Base-by-base conservation (phyloP, 179 eudicot genomes). In the Patellifolia procumbens region DNA sequence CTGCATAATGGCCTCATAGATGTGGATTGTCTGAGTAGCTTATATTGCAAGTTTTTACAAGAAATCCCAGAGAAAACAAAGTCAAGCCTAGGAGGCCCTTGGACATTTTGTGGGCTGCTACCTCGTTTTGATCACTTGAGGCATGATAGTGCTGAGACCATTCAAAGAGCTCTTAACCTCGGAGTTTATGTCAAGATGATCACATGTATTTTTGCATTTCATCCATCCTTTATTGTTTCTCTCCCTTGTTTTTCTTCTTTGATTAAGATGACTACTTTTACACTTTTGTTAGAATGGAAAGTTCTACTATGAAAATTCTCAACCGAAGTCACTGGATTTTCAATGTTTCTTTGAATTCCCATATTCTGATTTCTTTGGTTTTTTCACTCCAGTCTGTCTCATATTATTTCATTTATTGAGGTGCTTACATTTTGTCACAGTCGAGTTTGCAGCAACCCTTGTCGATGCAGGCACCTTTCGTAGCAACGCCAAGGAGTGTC, bases 151-250 rank as follows among this genome's bases (percentile, higher is more conserved):
- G 93, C 96, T 45, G 96, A 91, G 82, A 89, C 96, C 59, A 91
- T 91, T 31, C 88, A 87, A 70, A 82, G 89, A 82, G 91, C 92
- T 42, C 94, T 90, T 62, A 80, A 91, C 65, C 92, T 91, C 68
- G 97, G 97, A 43, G 97, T 91, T 68, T 79, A 82, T 84, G 94
- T 91, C 26, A 91, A 91, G 83, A 91, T 91, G 94, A 90, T 90
- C 75, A 90, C 94, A 62, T 92, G 94, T 88, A 79, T 46, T 22
- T 42, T 22, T 58, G 11, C 46, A 55, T 69, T 74, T 17, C 61
- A 16, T 28, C 15, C 1, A 19, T n/a, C 11, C 35, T 28, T 2
- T 53, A 4, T 28, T 32, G 11, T 68, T n/a, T 34, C 31, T 58
- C 15, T n/a, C 4, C 42, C 65, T 34, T 17, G 15, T 7, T 13